These are phyloP conservation scores for Bryoerythrophyllum caledonicum DNA, from an alignment of 225 moss, liverwort and hornwort genomes.

Conservation along the genomic window DNA sequence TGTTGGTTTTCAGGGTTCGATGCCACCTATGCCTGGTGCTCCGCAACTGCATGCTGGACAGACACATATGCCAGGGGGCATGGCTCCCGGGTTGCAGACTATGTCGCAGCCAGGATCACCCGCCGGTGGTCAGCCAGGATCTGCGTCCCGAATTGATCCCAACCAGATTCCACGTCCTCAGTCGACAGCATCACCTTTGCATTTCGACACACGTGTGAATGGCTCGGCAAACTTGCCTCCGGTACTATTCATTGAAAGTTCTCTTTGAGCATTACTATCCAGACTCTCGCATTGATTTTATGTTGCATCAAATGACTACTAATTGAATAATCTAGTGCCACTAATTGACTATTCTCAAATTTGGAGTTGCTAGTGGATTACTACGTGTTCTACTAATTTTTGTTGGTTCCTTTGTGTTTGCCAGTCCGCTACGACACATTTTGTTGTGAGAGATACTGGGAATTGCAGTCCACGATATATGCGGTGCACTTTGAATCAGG, in stretches of 20 bases:
- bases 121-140: slow-evolving; percentile 68
- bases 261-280: neutral
- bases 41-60: slow-evolving; percentile 59
- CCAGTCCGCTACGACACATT: slow-evolving; percentile 84
- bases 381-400: slow-evolving; percentile 1
- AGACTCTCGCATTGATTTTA: neutral
- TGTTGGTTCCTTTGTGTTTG: slow-evolving; percentile 28
- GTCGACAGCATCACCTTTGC: slow-evolving; percentile 60
- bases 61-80: slow-evolving; percentile 63
- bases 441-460: slow-evolving; percentile 86
- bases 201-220: slow-evolving; percentile 90
- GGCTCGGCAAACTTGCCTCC: slow-evolving; percentile 85
- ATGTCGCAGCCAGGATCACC: slow-evolving; percentile 95
- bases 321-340: neutral
- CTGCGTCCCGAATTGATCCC: slow-evolving; percentile 94
- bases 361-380: slow-evolving; percentile 2
- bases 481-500: slow-evolving; percentile 96
- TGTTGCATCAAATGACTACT: neutral
- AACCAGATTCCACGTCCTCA: slow-evolving; percentile 98
- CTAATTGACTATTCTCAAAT: neutral
- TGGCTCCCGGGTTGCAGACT: slow-evolving; percentile 57
- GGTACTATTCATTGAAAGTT: slow-evolving; percentile 37
- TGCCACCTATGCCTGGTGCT: slow-evolving; percentile 52
- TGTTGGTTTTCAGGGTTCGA: slow-evolving; percentile 45
- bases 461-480: slow-evolving; percentile 95